Evolutionary conservation across 2,329 filamentous ascomycete species (phyloP), one percentile per base, ranked within the genome.

Genomic region (Aspergillus terreus): DNA sequence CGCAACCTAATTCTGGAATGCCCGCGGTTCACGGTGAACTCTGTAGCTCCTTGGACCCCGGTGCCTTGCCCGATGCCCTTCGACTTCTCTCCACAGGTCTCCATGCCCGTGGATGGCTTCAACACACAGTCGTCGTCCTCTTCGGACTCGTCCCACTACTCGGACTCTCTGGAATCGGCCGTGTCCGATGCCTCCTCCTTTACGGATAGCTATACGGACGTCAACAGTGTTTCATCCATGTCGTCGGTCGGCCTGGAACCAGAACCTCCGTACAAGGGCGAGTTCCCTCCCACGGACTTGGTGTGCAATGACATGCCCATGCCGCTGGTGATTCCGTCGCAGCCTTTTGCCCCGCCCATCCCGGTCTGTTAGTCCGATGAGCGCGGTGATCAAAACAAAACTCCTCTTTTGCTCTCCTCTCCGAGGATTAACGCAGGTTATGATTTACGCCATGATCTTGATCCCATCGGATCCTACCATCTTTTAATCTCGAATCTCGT

Each of bases 1-100:
- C 85, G 87, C 65, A 79, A 83, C 59, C 78, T 87, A 67, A 94
- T 97, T 68, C 70, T 87, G 63, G 80, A 83, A 57, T 96, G 92
- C 77, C 78, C 85, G 30, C 78, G 79, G 58, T 90, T 96, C 70
- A 95, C 78, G 68, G 66, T 68, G 51, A 65, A 62, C 49, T 63
- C 66, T 58, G 55, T 74, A 69, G 66, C 69, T 64, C 55, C 74
- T 58, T 59, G 69, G 59, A 65, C 72, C 15, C 70, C 76, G 25
- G 62, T 65, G 14, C 66, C 63, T 41, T 67, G 68, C 44, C 58
- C 62, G 15, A 56, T 72, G 50, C 56, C 71, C 40, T 62, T 68
- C 54, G 65, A 67, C 47, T 70, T 66, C 52, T 66, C 70, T 40
- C 65, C 71, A 33, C 69, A 69, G 32, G 65, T 68, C 46, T 63